phyloP scores from a whole-genome alignment of 352 stramenopile genomes.

The Phytopythium cucurbitacearum region DNA sequence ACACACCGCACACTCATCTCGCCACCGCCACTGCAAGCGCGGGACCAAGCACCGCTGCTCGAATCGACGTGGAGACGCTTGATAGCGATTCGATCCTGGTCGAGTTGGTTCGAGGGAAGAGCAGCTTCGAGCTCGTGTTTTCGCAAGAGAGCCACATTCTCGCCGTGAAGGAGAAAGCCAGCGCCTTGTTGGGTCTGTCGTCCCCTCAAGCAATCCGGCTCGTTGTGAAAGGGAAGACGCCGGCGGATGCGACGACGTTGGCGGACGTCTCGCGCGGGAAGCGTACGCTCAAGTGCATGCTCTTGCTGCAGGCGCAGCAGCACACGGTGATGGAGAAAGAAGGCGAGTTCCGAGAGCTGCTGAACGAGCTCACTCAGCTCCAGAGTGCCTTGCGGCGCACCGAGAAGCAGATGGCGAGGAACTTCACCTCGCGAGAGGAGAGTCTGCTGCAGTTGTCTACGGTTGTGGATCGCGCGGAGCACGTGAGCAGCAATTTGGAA shows the following conservation, averaged over 20 bases:
- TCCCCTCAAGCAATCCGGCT: constrained; percentile 37
- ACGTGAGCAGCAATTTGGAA: constrained; percentile 37
- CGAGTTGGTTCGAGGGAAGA: constrained; percentile 51
- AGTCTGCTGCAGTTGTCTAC: constrained; percentile 35
- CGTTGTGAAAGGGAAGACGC: constrained; percentile 64
- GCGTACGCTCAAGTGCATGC: constrained; percentile 64
- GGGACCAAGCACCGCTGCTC: neutral
- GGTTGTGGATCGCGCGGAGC: constrained; percentile 30
- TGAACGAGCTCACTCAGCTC: constrained; percentile 53
- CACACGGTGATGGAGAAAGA: constrained; percentile 61
- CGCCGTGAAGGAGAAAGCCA: constrained; percentile 43
- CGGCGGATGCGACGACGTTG: constrained; percentile 26
- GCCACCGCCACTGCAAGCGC: neutral
- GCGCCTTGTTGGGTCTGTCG: constrained; percentile 35
- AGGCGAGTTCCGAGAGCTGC: constrained; percentile 50
- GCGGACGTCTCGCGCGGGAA: constrained; percentile 8
- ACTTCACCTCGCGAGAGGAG: constrained; percentile 49
- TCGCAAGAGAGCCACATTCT: constrained; percentile 19
- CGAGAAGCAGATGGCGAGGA: constrained; percentile 44
- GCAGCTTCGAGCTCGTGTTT: constrained; percentile 52
- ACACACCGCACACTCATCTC: too few relatives aligned
- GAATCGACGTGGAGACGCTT: constrained; percentile 34
- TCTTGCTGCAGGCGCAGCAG: constrained; percentile 53
- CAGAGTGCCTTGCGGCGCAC: constrained; percentile 24
- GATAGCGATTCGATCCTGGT: constrained; percentile 43